Evolutionary conservation across 2,329 filamentous ascomycete species (phyloP).

Genomic region (Paraphaeosphaeria sporulosa): DNA sequence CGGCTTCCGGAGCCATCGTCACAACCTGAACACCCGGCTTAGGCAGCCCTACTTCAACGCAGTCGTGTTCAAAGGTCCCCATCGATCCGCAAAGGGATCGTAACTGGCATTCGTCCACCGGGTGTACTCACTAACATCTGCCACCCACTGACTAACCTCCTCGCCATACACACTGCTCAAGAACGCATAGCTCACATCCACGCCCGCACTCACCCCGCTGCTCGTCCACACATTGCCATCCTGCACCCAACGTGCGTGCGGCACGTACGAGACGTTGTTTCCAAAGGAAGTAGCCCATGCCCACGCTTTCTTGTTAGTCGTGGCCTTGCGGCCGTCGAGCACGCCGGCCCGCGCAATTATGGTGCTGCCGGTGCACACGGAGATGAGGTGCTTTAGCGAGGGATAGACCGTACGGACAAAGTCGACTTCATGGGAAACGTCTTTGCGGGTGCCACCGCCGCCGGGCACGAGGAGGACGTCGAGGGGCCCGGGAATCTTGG

Average conservation of each 20-base stretch:
- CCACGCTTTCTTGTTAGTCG: conserved; percentile 67
- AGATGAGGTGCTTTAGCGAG: conserved; percentile 59
- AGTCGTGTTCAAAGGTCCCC: conserved; percentile 3
- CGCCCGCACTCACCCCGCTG: conserved; percentile 67
- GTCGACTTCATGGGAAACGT: conserved; percentile 16
- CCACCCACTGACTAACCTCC: conserved; percentile 54
- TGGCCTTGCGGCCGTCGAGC: conserved; percentile 65
- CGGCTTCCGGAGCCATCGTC: background rate
- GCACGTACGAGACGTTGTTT: conserved; percentile 64
- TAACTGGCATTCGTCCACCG: conserved; percentile 56
- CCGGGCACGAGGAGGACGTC: conserved; percentile 71
- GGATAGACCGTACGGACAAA: conserved; percentile 20
- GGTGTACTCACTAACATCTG: conserved; percentile 63
- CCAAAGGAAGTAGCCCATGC: conserved; percentile 53
- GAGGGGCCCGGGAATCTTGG: conserved; percentile 39
- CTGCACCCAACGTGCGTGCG: conserved; percentile 67
- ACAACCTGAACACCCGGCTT: background rate
- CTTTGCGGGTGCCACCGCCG: conserved; percentile 56
- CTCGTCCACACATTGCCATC: conserved; percentile 72
- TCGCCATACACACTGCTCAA: conserved; percentile 60
- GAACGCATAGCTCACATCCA: conserved; percentile 65
- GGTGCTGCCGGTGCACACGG: conserved; percentile 69
- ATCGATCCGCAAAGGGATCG: conserved; percentile 61
- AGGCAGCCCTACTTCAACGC: conserved; percentile 1
- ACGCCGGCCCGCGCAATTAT: conserved; percentile 65